These are phyloP conservation scores for Chlamydomonas asymmetrica DNA, from an alignment of 139 green algal species.

Conservation along the genomic window DNA sequence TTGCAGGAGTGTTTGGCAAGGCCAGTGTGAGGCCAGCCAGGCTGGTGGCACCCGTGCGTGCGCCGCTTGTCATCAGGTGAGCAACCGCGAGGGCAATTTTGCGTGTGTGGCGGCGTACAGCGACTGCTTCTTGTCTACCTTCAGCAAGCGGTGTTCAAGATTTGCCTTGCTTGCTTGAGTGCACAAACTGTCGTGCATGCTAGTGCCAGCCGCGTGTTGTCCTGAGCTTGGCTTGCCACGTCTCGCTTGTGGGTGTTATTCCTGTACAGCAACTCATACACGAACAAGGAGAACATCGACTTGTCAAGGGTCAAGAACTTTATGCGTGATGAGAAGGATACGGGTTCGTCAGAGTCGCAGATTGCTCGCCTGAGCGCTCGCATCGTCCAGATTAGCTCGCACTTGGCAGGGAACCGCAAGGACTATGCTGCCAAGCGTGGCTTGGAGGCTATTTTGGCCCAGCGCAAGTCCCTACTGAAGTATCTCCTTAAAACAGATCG, in stretches of 20 bases:
- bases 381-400: slow-evolving; percentile 50
- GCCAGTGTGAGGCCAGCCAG: slow-evolving; percentile 21
- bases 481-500: slow-evolving; percentile 71
- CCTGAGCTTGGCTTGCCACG: too few relatives aligned
- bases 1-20: slow-evolving; percentile 45
- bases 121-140: too few relatives aligned
- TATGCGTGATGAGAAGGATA: slow-evolving; percentile 47
- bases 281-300: slow-evolving; percentile 70
- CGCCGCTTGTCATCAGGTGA: slow-evolving; percentile 35
- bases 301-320: slow-evolving; percentile 36
- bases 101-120: too few relatives aligned
- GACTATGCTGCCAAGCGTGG: slow-evolving; percentile 64
- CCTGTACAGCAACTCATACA: slow-evolving; percentile 51
- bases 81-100: not conserved
- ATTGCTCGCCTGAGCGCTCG: slow-evolving; percentile 64
- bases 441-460: slow-evolving; percentile 60
- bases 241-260: too few relatives aligned
- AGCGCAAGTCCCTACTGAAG: slow-evolving; percentile 67
- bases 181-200: too few relatives aligned
- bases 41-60: slow-evolving; percentile 29
- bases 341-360: slow-evolving; percentile 63
- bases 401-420: slow-evolving; percentile 70
- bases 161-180: too few relatives aligned
- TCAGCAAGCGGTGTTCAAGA: too few relatives aligned
- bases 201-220: too few relatives aligned